Conservation (phyloP, 768 basidiomycete species). For the Termitomyces sp. region DNA sequence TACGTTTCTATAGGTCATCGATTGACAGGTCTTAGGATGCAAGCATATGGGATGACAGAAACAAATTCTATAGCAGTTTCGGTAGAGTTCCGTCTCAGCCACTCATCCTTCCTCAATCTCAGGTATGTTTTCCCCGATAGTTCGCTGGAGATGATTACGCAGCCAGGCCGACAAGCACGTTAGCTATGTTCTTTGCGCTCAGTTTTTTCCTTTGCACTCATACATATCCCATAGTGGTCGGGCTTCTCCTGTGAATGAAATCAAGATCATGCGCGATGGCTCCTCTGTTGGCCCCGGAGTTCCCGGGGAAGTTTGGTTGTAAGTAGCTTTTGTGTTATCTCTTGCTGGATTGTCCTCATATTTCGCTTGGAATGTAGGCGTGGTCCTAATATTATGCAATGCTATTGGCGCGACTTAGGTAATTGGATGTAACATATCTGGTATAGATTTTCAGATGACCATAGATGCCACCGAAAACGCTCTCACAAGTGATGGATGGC, state of each 20-base stretch:
- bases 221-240: constrained; percentile 36
- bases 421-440: not conserved
- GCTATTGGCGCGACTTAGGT: constrained; percentile 59
- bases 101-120: not conserved
- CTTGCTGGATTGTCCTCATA: not conserved
- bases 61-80: constrained; percentile 56
- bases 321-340: constrained; percentile 16
- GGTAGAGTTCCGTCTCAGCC: constrained; percentile 20
- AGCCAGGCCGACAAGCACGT: constrained; percentile 48
- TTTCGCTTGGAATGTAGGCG: constrained; percentile 27
- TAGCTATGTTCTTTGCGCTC: constrained; percentile 14
- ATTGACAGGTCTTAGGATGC: constrained; percentile 31
- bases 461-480: constrained; percentile 41
- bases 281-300: constrained; percentile 29
- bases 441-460: not conserved
- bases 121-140: constrained; percentile 12
- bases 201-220: not conserved
- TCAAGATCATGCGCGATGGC: constrained; percentile 43
- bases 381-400: constrained; percentile 62
- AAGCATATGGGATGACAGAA: constrained; percentile 59
- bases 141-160: constrained; percentile 59
- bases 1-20: not conserved
- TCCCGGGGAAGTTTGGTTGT: constrained; percentile 53
- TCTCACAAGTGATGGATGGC: constrained; percentile 54
- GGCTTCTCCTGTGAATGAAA: constrained; percentile 54